Percentiles rank a stretch among this genome's conserved stretches.
Conservation (phyloP, 1,284 basidiomycete genomes). For the Marasmius oreades region DNA sequence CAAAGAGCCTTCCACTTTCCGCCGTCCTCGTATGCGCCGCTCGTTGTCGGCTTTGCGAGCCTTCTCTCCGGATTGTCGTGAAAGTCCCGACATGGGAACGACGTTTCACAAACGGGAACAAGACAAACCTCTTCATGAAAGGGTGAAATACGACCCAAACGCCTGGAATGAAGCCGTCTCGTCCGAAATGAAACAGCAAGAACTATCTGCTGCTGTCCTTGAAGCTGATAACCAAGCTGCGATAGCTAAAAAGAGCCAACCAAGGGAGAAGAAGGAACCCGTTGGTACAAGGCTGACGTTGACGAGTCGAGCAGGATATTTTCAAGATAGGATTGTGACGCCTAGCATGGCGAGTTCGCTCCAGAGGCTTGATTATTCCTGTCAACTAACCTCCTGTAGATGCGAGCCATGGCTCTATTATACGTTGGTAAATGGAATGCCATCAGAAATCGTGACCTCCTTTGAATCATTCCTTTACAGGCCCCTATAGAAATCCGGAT, state of each 20-base stretch:
- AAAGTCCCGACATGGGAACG: conserved; percentile 43
- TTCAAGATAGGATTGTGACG: conserved; percentile 88
- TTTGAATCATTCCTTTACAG: not conserved
- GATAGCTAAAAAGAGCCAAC: conserved; percentile 24
- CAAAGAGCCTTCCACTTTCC: conserved; percentile 6
- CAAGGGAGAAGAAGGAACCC: conserved; percentile 38
- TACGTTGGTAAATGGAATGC: conserved; percentile 60
- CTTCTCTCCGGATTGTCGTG: conserved; percentile 38
- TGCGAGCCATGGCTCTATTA: conserved; percentile 97
- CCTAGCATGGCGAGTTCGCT: conserved; percentile 79
- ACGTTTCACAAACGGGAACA: conserved; percentile 45
- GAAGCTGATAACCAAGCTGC: conserved; percentile 45
- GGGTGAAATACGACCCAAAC: conserved; percentile 48
- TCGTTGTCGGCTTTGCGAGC: conserved; percentile 21
- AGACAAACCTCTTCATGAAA: conserved; percentile 58
- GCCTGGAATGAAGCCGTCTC: conserved; percentile 28
- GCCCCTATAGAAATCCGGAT: conserved; percentile 89
- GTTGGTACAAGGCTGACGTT: conserved; percentile 90
- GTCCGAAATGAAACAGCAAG: conserved; percentile 44
- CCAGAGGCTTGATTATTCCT: conserved; percentile 3
- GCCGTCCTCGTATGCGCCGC: conserved; percentile 14
- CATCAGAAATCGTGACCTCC: too few relatives aligned
- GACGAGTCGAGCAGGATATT: conserved; percentile 93
- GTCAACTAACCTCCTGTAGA: conserved; percentile 43
- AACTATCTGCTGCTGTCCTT: conserved; percentile 45